Base-by-base conservation (phyloP, 768 basidiomycete species). In the Tulasnella sp. region DNA sequence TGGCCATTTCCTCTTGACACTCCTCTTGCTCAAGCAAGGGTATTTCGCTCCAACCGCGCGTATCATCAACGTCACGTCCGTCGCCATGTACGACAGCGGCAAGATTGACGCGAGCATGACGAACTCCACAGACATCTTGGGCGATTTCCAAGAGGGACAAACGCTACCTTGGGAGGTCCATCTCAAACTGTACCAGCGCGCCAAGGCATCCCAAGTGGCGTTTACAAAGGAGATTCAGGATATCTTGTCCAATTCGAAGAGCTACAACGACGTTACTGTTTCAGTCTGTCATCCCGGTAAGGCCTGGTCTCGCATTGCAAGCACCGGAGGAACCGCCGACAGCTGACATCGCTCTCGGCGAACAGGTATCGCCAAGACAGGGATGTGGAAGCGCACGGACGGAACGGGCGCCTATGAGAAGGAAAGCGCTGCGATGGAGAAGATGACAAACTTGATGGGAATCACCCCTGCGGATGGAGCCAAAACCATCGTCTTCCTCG, bases 141-240 rank as follows among this genome's bases (percentile, higher is more conserved):
- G 40, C 66, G 32, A 4, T 14, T 26, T 36, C 35, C 35, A 62
- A 34, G 62, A 72, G n/a, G 66, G 72, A 1, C 40, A 26, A 37
- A 40, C 34, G 19, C 2, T 72, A 7, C n/a, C n/a, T 59, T 37
- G 37, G 40, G 62, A 65, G 9, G 37, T 32, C 3, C 36, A 35
- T 12, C 40, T 52, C 22, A 29, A 34, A 39, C 19, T 72, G 19
- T 72, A 72, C 65, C 26, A 37, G 8, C 41, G 42, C 8, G 36
- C 72, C 17, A 72, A 72, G 40, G 63, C 40, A 26, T 19, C 32
- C 14, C 72, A 72, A 35, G 34, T 69, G 3, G 35, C 69, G n/a
- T 72, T 37, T 37, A 72, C 72, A 29, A 32, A 39, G 26, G 64
- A 41, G 66, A 68, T 67, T 32, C 72, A 72, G 64, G 62, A 42